Conservation (phyloP, 1,139 yeast genomes). For the Geotrichum phurueaensis region DNA sequence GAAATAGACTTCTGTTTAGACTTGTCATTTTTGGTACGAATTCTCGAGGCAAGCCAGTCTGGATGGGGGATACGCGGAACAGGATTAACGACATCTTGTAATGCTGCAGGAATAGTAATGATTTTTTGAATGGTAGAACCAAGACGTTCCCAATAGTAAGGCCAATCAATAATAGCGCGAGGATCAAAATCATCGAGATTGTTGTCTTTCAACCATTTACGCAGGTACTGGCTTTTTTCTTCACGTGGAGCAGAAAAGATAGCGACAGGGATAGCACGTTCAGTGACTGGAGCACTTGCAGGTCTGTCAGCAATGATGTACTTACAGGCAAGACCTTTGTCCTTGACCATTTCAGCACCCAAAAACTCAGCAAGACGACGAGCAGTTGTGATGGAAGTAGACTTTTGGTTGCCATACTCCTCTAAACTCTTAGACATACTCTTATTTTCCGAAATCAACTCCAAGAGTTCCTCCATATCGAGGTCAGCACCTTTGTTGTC, state of each 20-base stretch:
- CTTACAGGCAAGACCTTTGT: conserved; percentile 92
- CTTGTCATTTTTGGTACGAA: conserved; percentile 55
- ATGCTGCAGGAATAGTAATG: conserved; percentile 94
- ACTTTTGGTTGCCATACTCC: conserved; percentile 86
- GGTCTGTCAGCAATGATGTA: conserved; percentile 88
- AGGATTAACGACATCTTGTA: conserved; percentile 84
- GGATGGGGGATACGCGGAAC: conserved; percentile 95
- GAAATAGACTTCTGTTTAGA: conserved; percentile 65
- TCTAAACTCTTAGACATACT: conserved; percentile 88
- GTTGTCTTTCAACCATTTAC: conserved; percentile 84
- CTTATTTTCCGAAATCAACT: conserved; percentile 91
- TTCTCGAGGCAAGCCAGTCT: conserved; percentile 74
- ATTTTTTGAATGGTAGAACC: conserved; percentile 93
- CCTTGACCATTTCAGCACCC: conserved; percentile 97
- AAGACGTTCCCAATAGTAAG: conserved; percentile 80
- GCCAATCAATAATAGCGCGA: conserved; percentile 87
- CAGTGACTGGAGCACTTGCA: conserved; percentile 82
- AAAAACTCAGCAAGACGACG: conserved; percentile 86
- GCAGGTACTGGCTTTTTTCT: conserved; percentile 57
- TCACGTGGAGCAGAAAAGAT: conserved; percentile 77
- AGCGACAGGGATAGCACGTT: conserved; percentile 93
- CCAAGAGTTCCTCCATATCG: conserved; percentile 91
- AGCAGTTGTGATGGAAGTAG: conserved; percentile 95
- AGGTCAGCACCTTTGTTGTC: conserved; percentile 81
- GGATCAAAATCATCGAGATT: conserved; percentile 81